Conservation (phyloP, 2,329 filamentous ascomycete genomes). For the Colletotrichum nymphaeae region DNA sequence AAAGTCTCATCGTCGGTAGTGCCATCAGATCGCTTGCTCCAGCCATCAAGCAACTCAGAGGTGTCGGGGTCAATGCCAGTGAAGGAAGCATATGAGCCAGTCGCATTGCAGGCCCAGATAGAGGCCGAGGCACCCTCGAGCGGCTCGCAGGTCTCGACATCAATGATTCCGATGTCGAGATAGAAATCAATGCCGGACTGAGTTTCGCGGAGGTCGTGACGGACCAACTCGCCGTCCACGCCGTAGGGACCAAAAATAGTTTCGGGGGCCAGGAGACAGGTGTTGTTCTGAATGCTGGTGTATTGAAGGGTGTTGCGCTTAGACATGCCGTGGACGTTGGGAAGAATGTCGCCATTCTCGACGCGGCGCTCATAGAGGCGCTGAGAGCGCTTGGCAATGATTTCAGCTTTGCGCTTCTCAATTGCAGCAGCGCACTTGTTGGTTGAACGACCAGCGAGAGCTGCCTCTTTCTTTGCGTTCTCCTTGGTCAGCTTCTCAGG, state of each 20-base stretch:
- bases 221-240: conserved; percentile 28
- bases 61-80: neutral
- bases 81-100: conserved; percentile 15
- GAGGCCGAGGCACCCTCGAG: conserved; percentile 14
- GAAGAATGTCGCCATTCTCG: conserved; percentile 5
- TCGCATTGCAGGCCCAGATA: conserved; percentile 29
- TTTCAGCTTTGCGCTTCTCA: conserved; percentile 16
- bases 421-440: conserved; percentile 12
- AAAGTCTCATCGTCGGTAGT: conserved; percentile 43
- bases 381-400: conserved; percentile 13
- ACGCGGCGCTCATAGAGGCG: conserved; percentile 16
- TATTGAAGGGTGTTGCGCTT: conserved; percentile 11
- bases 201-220: conserved; percentile 13
- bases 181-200: conserved; percentile 15
- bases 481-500: conserved; percentile 20
- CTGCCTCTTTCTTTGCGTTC: neutral
- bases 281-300: conserved; percentile 41
- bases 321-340: conserved; percentile 1
- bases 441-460: conserved; percentile 10
- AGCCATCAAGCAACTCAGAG: neutral
- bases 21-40: conserved; percentile 2
- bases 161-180: conserved; percentile 23
- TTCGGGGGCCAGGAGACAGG: conserved; percentile 58
- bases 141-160: conserved; percentile 26
- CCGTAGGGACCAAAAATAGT: conserved; percentile 61